These are phyloP conservation scores for Boletus bicolor DNA, from an alignment of 768 basidiomycete genomes.

Conservation along the genomic window DNA sequence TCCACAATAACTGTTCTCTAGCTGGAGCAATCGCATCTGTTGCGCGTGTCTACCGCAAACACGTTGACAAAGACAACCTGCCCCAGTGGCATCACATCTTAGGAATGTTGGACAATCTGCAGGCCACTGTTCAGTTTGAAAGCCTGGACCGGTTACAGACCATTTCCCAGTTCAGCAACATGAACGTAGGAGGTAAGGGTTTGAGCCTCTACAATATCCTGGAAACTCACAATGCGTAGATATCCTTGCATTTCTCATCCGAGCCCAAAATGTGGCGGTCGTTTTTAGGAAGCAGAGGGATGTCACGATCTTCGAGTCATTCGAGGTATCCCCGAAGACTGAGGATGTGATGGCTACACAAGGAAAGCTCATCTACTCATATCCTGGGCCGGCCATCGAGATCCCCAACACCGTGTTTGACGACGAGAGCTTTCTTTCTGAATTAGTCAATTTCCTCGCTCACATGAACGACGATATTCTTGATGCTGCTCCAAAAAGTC, in stretches of 20 bases:
- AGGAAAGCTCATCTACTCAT: slow-evolving; percentile 46
- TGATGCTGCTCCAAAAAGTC: slow-evolving; percentile 34
- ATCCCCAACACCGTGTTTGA: slow-evolving; percentile 31
- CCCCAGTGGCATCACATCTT: slow-evolving; percentile 31
- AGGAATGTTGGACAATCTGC: slow-evolving; percentile 32
- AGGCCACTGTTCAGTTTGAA: neutral
- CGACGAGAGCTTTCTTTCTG: slow-evolving; percentile 28
- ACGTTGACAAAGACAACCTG: slow-evolving; percentile 3
- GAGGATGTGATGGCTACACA: slow-evolving; percentile 34
- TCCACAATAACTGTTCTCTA: slow-evolving; percentile 28
- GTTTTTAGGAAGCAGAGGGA: slow-evolving; percentile 34
- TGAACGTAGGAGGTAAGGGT: slow-evolving; percentile 21
- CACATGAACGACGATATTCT: slow-evolving; percentile 33
- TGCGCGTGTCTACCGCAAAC: slow-evolving; percentile 17
- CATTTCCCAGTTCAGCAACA: slow-evolving; percentile 14
- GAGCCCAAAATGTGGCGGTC: slow-evolving; percentile 47
- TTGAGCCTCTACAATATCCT: neutral
- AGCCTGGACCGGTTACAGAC: slow-evolving; percentile 7
- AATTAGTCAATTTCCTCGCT: slow-evolving; percentile 39
- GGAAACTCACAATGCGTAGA: slow-evolving; percentile 26
- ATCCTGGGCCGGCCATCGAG: slow-evolving; percentile 43
- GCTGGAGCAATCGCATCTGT: slow-evolving; percentile 16
- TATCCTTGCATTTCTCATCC: slow-evolving; percentile 36
- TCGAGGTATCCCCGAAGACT: slow-evolving; percentile 42
- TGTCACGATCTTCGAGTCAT: slow-evolving; percentile 40